Evolutionary conservation across 495 filamentous ascomycete genomes (phyloP).

Genomic region (Glarea lozoyensis): DNA sequence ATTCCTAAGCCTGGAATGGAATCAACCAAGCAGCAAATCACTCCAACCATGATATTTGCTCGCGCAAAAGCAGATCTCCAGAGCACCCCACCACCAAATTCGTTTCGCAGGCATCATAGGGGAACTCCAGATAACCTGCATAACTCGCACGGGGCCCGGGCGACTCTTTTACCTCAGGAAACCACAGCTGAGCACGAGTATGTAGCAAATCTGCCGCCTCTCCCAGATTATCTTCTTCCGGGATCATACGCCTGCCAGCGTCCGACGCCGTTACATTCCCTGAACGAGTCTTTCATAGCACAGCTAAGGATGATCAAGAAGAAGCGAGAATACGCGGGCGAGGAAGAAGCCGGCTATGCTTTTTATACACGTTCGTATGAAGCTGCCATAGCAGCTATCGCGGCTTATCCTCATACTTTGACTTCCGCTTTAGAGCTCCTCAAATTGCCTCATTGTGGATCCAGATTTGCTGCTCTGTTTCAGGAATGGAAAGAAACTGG

Average conservation of each 20-base stretch:
- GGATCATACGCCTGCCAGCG: constrained; percentile 81
- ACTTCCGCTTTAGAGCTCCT: constrained; percentile 50
- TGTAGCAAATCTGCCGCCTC: constrained; percentile 45
- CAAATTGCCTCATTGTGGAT: constrained; percentile 69
- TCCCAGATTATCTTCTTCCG: constrained; percentile 63
- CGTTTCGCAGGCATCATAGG: too few relatives aligned
- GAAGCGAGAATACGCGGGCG: constrained; percentile 58
- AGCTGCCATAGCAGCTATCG: constrained; percentile 71
- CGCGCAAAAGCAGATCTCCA: too few relatives aligned
- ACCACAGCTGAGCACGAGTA: constrained; percentile 59
- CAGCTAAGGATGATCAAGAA: constrained; percentile 67
- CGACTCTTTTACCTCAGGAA: constrained; percentile 48
- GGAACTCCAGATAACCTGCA: too few relatives aligned
- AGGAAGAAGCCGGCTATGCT: constrained; percentile 51
- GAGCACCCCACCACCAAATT: too few relatives aligned
- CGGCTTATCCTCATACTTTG: constrained; percentile 68
- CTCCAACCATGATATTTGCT: constrained; percentile 19
- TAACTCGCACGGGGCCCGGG: too few relatives aligned
- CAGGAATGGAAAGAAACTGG: constrained; percentile 59
- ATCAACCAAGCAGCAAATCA: constrained; percentile 14
- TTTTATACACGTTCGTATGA: constrained; percentile 67
- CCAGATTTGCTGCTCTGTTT: constrained; percentile 72
- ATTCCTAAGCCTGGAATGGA: constrained; percentile 7
- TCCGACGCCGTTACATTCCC: constrained; percentile 55
- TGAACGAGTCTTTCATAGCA: constrained; percentile 69